Evolutionary conservation across 2,329 filamentous ascomycete species (phyloP).

Genomic region (Incumbomyces delicatus): DNA sequence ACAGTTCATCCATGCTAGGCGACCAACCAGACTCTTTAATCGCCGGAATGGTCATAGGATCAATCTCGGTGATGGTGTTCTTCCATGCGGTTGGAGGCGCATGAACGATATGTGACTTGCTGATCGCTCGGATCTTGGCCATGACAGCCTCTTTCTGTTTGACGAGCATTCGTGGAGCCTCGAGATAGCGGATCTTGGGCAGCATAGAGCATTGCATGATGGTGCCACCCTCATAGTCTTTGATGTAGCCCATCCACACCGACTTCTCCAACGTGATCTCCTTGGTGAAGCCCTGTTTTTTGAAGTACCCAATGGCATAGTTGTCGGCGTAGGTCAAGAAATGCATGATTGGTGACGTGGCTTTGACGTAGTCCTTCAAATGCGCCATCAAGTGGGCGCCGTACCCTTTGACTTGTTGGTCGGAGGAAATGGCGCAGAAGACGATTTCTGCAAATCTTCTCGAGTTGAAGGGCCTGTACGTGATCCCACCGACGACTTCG

Average conservation of each 20-base stretch:
- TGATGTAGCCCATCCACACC: conserved; percentile 99
- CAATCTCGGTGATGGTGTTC: conserved; percentile 62
- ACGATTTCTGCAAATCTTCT: conserved; percentile 96
- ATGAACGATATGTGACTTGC: conserved; percentile 79
- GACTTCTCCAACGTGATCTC: conserved; percentile 86
- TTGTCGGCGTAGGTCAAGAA: conserved; percentile 98
- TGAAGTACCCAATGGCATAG: conserved; percentile 97
- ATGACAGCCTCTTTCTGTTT: conserved; percentile 96
- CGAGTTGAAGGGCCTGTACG: conserved; percentile 86
- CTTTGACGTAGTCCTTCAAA: conserved; percentile 95
- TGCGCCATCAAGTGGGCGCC: conserved; percentile 97
- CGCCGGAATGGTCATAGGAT: conserved; percentile 75
- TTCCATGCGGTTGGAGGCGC: conserved; percentile 78
- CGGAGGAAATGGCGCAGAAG: conserved; percentile 93
- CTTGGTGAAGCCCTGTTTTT: conserved; percentile 98
- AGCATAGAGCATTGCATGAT: conserved; percentile 99
- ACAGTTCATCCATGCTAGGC: conserved; percentile 93
- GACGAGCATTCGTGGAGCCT: conserved; percentile 82
- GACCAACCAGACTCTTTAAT: conserved; percentile 93
- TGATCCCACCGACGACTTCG: conserved; percentile 89
- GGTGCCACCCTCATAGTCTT: conserved; percentile 96
- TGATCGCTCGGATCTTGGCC: conserved; percentile 88
- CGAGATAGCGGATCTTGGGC: conserved; percentile 85
- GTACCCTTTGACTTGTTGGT: conserved; percentile 98
- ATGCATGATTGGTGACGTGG: conserved; percentile 93